phyloP scores from a whole-genome alignment of 139 green algal genomes.

The Coelastrella sp. region DNA sequence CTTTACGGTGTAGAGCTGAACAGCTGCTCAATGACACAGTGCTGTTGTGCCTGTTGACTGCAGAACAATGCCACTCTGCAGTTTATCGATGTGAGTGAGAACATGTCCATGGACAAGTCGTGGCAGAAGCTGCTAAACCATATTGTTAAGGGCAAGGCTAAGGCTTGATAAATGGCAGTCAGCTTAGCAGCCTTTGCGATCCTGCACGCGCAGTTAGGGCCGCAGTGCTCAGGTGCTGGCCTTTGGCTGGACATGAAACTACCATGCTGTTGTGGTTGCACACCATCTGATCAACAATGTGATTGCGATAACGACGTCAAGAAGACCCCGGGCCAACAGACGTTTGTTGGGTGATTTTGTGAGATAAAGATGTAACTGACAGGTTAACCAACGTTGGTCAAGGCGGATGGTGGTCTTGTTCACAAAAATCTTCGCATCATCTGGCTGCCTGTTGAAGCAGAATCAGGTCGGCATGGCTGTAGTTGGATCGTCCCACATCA shows the following conservation, averaged over 20 bases:
- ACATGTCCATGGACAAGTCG: conserved; percentile 53
- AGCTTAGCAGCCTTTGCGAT: background rate
- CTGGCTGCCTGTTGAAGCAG: too few relatives aligned
- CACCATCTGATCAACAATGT: background rate
- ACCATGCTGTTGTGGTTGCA: background rate
- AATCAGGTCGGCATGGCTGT: too few relatives aligned
- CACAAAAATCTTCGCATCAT: too few relatives aligned
- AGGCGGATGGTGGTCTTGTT: too few relatives aligned
- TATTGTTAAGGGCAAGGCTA: conserved; percentile 51
- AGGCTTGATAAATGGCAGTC: background rate
- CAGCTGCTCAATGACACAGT: background rate
- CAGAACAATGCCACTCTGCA: conserved; percentile 58
- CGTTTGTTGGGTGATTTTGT: background rate
- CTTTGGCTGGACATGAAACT: too few relatives aligned
- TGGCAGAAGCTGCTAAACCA: conserved; percentile 65
- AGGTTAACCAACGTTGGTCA: too few relatives aligned
- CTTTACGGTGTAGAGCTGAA: too few relatives aligned
- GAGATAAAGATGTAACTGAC: background rate
- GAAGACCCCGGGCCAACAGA: background rate
- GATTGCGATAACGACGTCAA: too few relatives aligned
- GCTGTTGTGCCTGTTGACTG: background rate
- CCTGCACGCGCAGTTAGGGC: background rate
- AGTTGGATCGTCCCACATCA: too few relatives aligned
- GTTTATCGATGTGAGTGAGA: conserved; percentile 52
- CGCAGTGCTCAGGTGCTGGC: background rate